Evolutionary conservation across 2,329 filamentous ascomycete species (phyloP).

Genomic region (Aspergillus calidoustus): DNA sequence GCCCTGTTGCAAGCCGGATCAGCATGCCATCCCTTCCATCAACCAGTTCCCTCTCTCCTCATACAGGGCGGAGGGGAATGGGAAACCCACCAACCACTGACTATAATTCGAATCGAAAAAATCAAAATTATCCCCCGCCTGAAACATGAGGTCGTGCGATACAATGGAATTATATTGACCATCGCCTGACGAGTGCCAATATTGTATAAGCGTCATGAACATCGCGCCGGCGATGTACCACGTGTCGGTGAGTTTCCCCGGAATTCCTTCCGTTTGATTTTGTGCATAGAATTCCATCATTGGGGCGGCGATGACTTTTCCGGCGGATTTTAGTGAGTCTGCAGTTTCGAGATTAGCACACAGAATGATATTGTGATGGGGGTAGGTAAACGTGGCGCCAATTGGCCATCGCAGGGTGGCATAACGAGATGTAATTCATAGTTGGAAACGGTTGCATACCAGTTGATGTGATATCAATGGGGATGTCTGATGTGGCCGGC

Average conservation of each 20-base stretch:
- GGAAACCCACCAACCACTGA: constrained; percentile 28
- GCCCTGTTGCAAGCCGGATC: constrained; percentile 24
- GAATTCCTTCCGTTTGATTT: constrained; percentile 36
- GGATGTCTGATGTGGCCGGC: constrained; percentile 6
- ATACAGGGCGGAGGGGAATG: no score
- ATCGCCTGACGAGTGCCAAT: constrained; percentile 80
- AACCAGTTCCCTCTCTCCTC: no score
- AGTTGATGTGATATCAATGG: constrained; percentile 4
- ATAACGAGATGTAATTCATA: no score
- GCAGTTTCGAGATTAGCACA: no score
- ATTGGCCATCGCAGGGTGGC: no score
- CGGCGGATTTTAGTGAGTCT: constrained; percentile 31
- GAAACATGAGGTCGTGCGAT: constrained; percentile 69
- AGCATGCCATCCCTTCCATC: no score
- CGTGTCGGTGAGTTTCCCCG: constrained; percentile 36
- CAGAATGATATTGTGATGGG: no score
- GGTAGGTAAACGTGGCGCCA: no score
- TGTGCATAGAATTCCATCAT: constrained; percentile 36
- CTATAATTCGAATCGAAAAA: constrained; percentile 69
- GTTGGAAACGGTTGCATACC: neutral
- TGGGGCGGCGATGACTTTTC: constrained; percentile 31
- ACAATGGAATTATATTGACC: constrained; percentile 69
- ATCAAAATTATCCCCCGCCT: constrained; percentile 71
- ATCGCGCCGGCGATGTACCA: constrained; percentile 73
- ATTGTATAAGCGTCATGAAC: constrained; percentile 71